A percentile compares a stretch with the other conserved stretches of the same genome.
Conservation (phyloP, 1,139 yeast genomes). For the Schwanniomyces etchellsii region DNA sequence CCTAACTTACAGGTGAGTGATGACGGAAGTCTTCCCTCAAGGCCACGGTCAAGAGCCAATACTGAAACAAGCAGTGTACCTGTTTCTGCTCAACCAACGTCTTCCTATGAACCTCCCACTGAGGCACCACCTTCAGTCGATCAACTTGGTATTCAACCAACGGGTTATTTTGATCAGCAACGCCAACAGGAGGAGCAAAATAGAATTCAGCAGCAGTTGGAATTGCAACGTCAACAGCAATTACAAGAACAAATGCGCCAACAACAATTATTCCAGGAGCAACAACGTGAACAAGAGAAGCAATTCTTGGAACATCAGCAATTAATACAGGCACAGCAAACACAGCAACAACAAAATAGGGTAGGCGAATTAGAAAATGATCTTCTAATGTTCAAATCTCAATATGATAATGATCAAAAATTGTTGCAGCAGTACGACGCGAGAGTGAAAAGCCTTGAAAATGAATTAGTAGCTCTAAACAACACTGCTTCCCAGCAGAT, state of each 20-base stretch:
- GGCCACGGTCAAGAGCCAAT: constrained; percentile 31
- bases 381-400: constrained; percentile 67
- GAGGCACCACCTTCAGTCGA: constrained; percentile 38
- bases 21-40: constrained; percentile 27
- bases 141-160: constrained; percentile 40
- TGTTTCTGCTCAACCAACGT: constrained; percentile 29
- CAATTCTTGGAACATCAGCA: constrained; percentile 50
- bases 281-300: constrained; percentile 60
- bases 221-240: constrained; percentile 40
- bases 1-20: constrained; percentile 63
- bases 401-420: constrained; percentile 81
- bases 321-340: constrained; percentile 61
- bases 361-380: constrained; percentile 83
- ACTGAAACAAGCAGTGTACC: constrained; percentile 18
- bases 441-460: constrained; percentile 77
- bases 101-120: constrained; percentile 19
- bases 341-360: constrained; percentile 72
- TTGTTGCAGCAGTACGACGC: constrained; percentile 84
- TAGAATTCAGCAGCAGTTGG: constrained; percentile 58
- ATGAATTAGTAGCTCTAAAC: constrained; percentile 59
- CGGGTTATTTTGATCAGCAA: constrained; percentile 37
- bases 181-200: constrained; percentile 60
- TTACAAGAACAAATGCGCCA: constrained; percentile 50
- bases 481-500: constrained; percentile 70
- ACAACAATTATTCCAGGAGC: constrained; percentile 63